Evolutionary conservation across 2,329 filamentous ascomycete species (phyloP).

Genomic region (Ascochyta clinopodiicola): DNA sequence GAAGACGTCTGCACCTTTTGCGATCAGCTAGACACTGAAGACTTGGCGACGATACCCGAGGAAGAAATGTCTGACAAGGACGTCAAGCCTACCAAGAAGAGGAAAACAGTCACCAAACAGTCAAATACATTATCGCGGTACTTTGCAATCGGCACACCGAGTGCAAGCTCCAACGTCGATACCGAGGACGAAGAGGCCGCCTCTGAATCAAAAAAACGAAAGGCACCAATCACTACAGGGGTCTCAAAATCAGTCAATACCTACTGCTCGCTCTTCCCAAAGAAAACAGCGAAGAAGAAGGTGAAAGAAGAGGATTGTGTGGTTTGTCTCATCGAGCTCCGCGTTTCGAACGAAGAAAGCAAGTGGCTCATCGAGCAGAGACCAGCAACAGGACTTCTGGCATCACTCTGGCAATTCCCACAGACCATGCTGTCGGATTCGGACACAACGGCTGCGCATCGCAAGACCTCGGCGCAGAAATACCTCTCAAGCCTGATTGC

Average conservation of each 20-base stretch:
- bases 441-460: constrained; percentile 24
- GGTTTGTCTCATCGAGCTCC: constrained; percentile 41
- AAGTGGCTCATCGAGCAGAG: constrained; percentile 47
- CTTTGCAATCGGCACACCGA: constrained; percentile 32
- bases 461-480: constrained; percentile 32
- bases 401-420: constrained; percentile 46
- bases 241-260: constrained; percentile 22
- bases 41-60: constrained; percentile 31
- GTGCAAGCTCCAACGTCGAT: constrained; percentile 13
- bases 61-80: constrained; percentile 21
- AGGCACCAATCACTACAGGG: constrained; percentile 16
- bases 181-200: constrained; percentile 13
- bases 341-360: constrained; percentile 16
- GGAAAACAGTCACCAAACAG: constrained; percentile 22
- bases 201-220: constrained; percentile 31
- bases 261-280: constrained; percentile 47
- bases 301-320: constrained; percentile 41
- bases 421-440: constrained; percentile 29
- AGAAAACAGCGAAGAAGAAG: constrained; percentile 45
- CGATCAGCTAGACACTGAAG: constrained; percentile 39
- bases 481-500: constrained; percentile 28
- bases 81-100: constrained; percentile 33
- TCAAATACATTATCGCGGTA: constrained; percentile 41
- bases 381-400: constrained; percentile 40
- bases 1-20: constrained; percentile 43